phyloP scores from a whole-genome alignment of 179 eudicot genomes.

The Silene noctiflora region DNA sequence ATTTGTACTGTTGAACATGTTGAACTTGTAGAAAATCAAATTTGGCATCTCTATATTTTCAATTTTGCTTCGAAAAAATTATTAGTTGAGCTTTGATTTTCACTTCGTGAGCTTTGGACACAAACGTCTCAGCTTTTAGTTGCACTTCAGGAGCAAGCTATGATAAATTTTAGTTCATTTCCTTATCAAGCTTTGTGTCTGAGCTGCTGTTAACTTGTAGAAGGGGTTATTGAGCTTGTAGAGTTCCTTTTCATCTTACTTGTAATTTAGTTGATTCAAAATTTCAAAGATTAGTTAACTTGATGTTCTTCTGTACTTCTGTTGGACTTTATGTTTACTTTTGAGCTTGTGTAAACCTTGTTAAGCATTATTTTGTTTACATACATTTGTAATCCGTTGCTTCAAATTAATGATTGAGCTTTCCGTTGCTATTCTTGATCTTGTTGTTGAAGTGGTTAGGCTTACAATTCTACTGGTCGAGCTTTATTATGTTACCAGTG shows the following conservation, averaged over 20 bases:
- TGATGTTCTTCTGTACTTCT: not conserved
- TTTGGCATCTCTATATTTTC: no score
- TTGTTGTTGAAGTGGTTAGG: not conserved
- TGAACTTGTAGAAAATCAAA: no score
- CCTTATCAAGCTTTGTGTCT: not conserved
- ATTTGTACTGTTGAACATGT: no score
- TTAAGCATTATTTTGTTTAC: no score
- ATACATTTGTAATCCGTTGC: not conserved
- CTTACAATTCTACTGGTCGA: not conserved
- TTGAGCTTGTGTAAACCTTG: not conserved
- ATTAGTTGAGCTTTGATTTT: no score
- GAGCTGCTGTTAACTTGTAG: not conserved
- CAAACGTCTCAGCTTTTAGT: no score
- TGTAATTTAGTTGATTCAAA: not conserved
- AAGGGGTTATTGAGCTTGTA: not conserved
- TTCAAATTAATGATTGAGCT: not conserved
- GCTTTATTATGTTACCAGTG: not conserved
- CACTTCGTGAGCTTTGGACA: no score
- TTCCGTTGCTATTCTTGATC: not conserved
- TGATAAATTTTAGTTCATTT: no score
- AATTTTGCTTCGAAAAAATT: no score
- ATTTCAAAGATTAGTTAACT: not conserved
- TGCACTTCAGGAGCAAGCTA: no score
- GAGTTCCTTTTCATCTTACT: not conserved
- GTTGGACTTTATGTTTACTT: not conserved